Evolutionary conservation across 2,329 filamentous ascomycete species (phyloP), one percentile per base, ranked within the genome.

Genomic region (Cadophora malorum): DNA sequence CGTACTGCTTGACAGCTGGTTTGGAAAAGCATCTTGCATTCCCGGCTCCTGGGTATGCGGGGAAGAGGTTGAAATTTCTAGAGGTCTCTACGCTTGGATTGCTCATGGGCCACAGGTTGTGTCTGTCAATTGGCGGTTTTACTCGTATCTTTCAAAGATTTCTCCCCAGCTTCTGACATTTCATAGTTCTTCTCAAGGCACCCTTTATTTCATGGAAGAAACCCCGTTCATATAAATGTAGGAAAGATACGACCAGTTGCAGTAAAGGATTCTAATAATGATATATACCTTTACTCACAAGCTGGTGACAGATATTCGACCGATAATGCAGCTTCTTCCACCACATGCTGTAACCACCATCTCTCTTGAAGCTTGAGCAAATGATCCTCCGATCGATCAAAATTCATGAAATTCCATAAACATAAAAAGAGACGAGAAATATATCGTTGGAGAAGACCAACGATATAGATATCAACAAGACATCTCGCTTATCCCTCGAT

Each of bases 1-100:
- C 21, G 53, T 33, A 28, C 3, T 58, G 19, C 4, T 58, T 35
- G 33, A 58, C 33, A 41, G 55, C 55, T 58, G 55, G 25, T 58
- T 33, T 41, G 31, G n/a, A 31, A 28, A 5, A 47, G 45, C 19
- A 4, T 10, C 16, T 53, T 4, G 10, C 19, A n/a, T 33, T 9
- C 25, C n/a, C 52, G 9, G 25, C 6, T n/a, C 16, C 19, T 19
- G 52, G 28, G 6, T 6, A 8, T 55, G 52, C 9, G 12, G 14
- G n/a, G 14, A 28, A 9, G 12, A 33, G 52, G 16, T n/a, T 8
- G 28, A 33, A 55, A 5, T 28, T 28, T 28, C 3, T 3, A 49
- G 8, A 49, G 8, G 21, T 21, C n/a, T 3, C 5, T 14, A 49
- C n/a, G 6, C 19, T 49, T n/a, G n/a, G 7, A 45, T 19, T 19